Evolutionary conservation across 306 rosid species (phyloP).

Genomic region (Malus sieversii): DNA sequence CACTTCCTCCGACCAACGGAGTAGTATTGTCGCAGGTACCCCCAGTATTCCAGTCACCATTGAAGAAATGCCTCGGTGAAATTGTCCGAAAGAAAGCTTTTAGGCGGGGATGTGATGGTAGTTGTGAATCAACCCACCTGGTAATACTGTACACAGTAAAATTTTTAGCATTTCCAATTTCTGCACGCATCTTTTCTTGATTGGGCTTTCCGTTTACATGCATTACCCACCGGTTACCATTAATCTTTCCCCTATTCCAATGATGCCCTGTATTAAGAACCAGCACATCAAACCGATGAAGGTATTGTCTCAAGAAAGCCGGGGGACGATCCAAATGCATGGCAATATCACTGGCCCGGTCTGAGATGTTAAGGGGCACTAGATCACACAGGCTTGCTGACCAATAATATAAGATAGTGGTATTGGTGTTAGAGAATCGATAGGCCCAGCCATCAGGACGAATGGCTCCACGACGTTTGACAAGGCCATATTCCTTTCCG

Average conservation of each 20-base stretch:
- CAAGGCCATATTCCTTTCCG: slow-evolving; percentile 68
- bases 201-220: slow-evolving; percentile 57
- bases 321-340: slow-evolving; percentile 95
- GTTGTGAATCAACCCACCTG: slow-evolving; percentile 74
- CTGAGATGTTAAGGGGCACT: slow-evolving; percentile 44
- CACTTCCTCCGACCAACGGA: slow-evolving; percentile 61
- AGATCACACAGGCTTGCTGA: slow-evolving; percentile 84
- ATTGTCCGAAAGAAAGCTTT: slow-evolving; percentile 81
- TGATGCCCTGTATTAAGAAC: slow-evolving; percentile 95
- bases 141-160: slow-evolving; percentile 54
- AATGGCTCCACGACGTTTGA: slow-evolving; percentile 66
- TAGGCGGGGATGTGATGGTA: slow-evolving; percentile 52
- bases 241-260: slow-evolving; percentile 85
- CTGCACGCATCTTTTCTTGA: slow-evolving; percentile 41
- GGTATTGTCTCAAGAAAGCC: slow-evolving; percentile 61
- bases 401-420: slow-evolving; percentile 89
- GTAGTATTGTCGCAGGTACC: slow-evolving; percentile 68
- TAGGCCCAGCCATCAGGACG: slow-evolving; percentile 98
- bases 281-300: slow-evolving; percentile 59
- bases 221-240: slow-evolving; percentile 78
- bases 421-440: slow-evolving; percentile 65
- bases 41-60: slow-evolving; percentile 94
- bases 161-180: slow-evolving; percentile 61
- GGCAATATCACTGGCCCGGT: slow-evolving; percentile 47
- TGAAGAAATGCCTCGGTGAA: slow-evolving; percentile 76